Evolutionary conservation across 805 yeast genomes (phyloP).

Genomic region (Candida ponderosae): DNA sequence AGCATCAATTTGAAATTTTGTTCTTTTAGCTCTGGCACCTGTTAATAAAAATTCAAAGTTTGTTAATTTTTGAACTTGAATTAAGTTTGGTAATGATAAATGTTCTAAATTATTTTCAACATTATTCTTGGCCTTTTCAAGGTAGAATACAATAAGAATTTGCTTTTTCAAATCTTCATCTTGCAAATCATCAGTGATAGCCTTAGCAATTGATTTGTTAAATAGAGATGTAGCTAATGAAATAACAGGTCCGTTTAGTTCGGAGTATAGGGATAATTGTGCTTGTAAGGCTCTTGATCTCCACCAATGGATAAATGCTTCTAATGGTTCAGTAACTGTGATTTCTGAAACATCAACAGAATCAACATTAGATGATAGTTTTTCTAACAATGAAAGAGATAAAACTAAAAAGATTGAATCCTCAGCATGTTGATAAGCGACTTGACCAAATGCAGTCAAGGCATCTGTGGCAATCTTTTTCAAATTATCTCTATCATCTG

Average conservation of each 20-base stretch:
- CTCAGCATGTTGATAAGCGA: slow-evolving; percentile 54
- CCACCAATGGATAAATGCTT: slow-evolving; percentile 66
- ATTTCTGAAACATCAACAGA: slow-evolving; percentile 12
- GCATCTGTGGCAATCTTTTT: slow-evolving; percentile 23
- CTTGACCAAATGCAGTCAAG: slow-evolving; percentile 57
- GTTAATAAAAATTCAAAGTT: slow-evolving; percentile 61
- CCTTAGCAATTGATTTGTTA: slow-evolving; percentile 14
- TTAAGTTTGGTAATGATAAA: slow-evolving; percentile 44
- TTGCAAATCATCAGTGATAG: slow-evolving; percentile 16
- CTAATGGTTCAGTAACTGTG: slow-evolving; percentile 6
- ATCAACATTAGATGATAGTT: slow-evolving; percentile 25
- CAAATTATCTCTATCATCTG: not conserved
- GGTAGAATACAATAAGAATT: slow-evolving; percentile 40
- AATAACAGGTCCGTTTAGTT: slow-evolving; percentile 42
- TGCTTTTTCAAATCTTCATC: slow-evolving; percentile 25
- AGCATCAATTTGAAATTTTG: slow-evolving; percentile 70
- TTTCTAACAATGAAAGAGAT: slow-evolving; percentile 36
- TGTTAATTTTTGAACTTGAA: slow-evolving; percentile 49
- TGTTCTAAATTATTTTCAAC: slow-evolving; percentile 60
- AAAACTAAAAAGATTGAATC: slow-evolving; percentile 38
- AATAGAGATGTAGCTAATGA: slow-evolving; percentile 26
- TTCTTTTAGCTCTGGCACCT: slow-evolving; percentile 83
- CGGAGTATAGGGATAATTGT: slow-evolving; percentile 57
- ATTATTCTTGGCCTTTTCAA: slow-evolving; percentile 63
- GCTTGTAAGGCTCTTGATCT: slow-evolving; percentile 59